Evolutionary conservation across 2,329 filamentous ascomycete species (phyloP).

Genomic region (Calonectria hawksworthii): DNA sequence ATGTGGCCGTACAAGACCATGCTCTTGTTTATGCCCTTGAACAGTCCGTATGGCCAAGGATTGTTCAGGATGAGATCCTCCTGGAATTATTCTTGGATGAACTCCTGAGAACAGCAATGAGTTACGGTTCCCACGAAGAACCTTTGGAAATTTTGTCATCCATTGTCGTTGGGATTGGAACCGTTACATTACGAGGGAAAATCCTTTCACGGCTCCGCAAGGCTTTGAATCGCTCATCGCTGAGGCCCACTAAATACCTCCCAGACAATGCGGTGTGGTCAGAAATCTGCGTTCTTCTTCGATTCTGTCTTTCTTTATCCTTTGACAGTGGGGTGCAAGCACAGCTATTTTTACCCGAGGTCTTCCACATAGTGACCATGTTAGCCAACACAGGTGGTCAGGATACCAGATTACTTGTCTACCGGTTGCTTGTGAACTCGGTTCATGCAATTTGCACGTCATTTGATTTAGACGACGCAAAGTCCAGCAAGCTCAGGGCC

Average conservation of each 20-base stretch:
- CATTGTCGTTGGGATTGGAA: constrained; percentile 74
- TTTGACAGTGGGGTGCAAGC: constrained; percentile 78
- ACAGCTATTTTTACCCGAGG: constrained; percentile 76
- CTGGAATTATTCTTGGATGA: constrained; percentile 78
- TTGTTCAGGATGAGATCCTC: constrained; percentile 74
- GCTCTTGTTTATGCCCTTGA: constrained; percentile 72
- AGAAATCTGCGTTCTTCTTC: constrained; percentile 77
- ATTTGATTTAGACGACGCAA: constrained; percentile 72
- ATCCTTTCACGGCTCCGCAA: constrained; percentile 76
- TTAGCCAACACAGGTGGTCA: constrained; percentile 74
- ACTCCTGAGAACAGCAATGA: constrained; percentile 73
- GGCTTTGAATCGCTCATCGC: constrained; percentile 75
- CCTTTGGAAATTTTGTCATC: constrained; percentile 73
- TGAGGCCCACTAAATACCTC: constrained; percentile 75
- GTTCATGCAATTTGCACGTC: constrained; percentile 78
- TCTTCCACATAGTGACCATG: constrained; percentile 81
- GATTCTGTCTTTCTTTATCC: constrained; percentile 76
- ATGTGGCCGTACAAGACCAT: constrained; percentile 73
- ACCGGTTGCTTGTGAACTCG: constrained; percentile 75
- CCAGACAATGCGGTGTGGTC: constrained; percentile 78
- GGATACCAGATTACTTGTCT: constrained; percentile 71
- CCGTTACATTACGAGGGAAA: constrained; percentile 75
- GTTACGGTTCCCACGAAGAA: constrained; percentile 70
- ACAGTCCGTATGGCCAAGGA: constrained; percentile 75
- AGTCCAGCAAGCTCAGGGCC: constrained; percentile 67